Percentiles rank a stretch among this genome's conserved stretches.
phyloP scores from a whole-genome alignment of 257 asterid species.

The Apocynum venetum region DNA sequence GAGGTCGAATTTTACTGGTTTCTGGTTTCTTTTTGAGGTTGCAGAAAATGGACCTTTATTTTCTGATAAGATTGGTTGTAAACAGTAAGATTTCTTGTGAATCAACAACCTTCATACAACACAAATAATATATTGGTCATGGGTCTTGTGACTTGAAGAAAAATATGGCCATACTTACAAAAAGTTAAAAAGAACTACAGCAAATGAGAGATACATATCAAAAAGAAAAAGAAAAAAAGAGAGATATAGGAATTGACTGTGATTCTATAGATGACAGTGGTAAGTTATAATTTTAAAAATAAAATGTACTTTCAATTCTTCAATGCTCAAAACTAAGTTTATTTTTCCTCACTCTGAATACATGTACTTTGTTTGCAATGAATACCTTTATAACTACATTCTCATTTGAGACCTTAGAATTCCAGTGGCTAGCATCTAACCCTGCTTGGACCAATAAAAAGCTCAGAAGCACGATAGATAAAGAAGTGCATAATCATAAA shows the following conservation, averaged over 20 bases:
- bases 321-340: background rate
- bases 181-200: no score
- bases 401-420: constrained; percentile 55
- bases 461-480: constrained; percentile 16
- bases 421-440: constrained; percentile 69
- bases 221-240: no score
- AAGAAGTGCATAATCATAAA: background rate
- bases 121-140: no score
- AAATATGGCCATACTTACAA: background rate
- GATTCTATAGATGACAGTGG: background rate
- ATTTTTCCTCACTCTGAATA: background rate
- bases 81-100: no score
- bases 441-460: constrained; percentile 40
- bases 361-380: background rate
- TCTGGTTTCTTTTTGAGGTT: no score
- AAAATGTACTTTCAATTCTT: background rate
- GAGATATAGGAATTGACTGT: background rate
- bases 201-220: background rate
- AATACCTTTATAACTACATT: constrained; percentile 84
- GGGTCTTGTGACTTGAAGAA: background rate
- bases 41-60: no score
- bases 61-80: no score
- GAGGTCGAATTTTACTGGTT: no score
- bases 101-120: no score
- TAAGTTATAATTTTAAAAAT: background rate